Base-by-base conservation (phyloP, 2,329 filamentous ascomycete genomes). In the Tricladium varicosporioides region DNA sequence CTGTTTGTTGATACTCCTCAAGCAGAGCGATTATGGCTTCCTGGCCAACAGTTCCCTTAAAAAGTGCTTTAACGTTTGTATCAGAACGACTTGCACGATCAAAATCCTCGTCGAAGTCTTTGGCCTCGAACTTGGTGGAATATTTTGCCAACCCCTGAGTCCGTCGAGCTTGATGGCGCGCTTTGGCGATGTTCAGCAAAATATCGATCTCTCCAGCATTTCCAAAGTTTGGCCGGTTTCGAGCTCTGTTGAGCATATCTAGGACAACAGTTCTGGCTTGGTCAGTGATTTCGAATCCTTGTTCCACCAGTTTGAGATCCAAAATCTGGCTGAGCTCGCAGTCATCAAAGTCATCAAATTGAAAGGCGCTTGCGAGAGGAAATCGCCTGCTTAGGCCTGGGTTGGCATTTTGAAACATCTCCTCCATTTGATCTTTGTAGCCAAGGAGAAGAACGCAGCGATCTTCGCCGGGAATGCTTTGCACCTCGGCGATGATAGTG, bases 401-500 rank as follows among this genome's bases (percentile, higher is more conserved):
- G 57, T 91, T 81, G 59, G 89, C 84, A 33, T 87, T 85, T n/a
- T 84, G 82, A 59, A 91, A 85, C 87, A 92, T 91, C 0, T 79
- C 73, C 52, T 83, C 77, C 83, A 92, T 88, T 60, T 87, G 76
- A 0, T 86, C 81, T 47, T 82, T 78, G 71, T 92, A 92, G 0
- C 89, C 88, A 0, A 91, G 74, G 0, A 92, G 75, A 0, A 92
- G 74, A 0, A 92, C 85, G 60, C 87, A 91, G 2, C 86, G 80
- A 69, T 92, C 87, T 27, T 91, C 87, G 0, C 87, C 86, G 0
- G 86, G 82, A 0, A 79, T 79, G 59, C 81, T 87, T 58, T 91
- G 88, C 0, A 92, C 80, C 62, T 90, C 84, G 0, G 87, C 84
- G 0, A 92, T 88, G n/a, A 92, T 83, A 0, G 87, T 91, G 36